Evolutionary conservation across 2,329 filamentous ascomycete genomes (phyloP), one percentile per base, ranked within the genome.

Genomic region (Aspergillus sp.): DNA sequence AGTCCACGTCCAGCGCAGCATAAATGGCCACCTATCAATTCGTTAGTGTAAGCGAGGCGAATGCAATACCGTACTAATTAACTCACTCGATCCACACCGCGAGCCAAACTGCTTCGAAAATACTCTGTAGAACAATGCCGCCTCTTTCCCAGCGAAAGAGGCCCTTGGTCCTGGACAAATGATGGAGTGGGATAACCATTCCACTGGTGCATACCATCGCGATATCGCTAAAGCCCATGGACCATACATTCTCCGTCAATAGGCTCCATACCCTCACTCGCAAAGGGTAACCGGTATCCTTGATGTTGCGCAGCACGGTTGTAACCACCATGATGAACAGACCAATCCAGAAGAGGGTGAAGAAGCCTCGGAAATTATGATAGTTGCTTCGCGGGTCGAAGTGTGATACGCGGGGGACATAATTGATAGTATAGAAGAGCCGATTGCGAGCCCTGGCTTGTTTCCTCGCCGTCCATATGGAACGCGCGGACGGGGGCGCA

Each of bases 271-370:
- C 96, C 73, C 90, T 83, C 51, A 96, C 86, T 68, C 89, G 86
- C 67, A 98, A 79, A 15, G 93, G 90, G 71, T 89, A 90, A 20
- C 95, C 95, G 0, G 91, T 97, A 72, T 98, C 95, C 75, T 93
- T 96, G 70, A 95, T 86, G 74, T 96, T 98, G 68, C 93, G 87
- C 69, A 97, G 77, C 81, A 92, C 91, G n/a, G 90, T 90, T 3
- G 93, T 98, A 61, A 96, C 88, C 68, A 93, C 91, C 93, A 99
- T 96, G 74, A 99, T 96, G 65, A 90, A 91, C 59, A 99, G 82
- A 9, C 91, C 91, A 64, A 99, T 93, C 95, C 95, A 99, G 78
- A 99, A 99, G 39, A 99, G 84, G 54, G 95, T 91, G 78, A 97
- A 99, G 83, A 99, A 99, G 71, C 95, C 95, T 67, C 91, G 87